Percentiles rank a stretch among this genome's conserved stretches.
These are phyloP conservation scores for Lipomyces japonicus DNA, from an alignment of 805 yeast genomes.

Conservation along the genomic window DNA sequence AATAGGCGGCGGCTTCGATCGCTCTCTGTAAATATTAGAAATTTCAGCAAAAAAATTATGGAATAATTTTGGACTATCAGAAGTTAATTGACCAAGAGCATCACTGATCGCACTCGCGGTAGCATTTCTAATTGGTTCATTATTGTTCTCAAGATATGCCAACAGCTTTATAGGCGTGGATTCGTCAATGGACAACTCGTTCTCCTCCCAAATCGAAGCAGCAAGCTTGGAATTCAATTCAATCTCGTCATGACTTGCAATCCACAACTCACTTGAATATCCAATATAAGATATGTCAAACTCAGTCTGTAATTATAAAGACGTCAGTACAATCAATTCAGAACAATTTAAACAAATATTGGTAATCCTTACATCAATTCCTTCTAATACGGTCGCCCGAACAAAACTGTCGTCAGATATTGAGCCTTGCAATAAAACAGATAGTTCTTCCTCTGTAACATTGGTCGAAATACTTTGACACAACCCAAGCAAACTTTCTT, in stretches of 20 bases:
- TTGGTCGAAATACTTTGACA: slow-evolving; percentile 72
- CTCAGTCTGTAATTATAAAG: slow-evolving; percentile 54
- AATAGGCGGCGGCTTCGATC: slow-evolving; percentile 72
- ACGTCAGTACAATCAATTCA: not conserved
- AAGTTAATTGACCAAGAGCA: slow-evolving; percentile 44
- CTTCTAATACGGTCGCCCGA: slow-evolving; percentile 74
- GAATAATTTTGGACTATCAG: slow-evolving; percentile 32
- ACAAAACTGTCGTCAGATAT: slow-evolving; percentile 66
- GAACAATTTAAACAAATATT: not conserved
- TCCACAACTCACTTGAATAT: slow-evolving; percentile 69
- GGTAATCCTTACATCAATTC: slow-evolving; percentile 20
- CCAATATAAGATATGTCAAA: slow-evolving; percentile 46
- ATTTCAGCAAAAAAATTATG: slow-evolving; percentile 44
- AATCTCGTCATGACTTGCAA: slow-evolving; percentile 72
- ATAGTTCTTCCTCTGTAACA: slow-evolving; percentile 54
- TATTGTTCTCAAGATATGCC: slow-evolving; percentile 49
- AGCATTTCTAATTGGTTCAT: slow-evolving; percentile 68
- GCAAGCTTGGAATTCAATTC: slow-evolving; percentile 62
- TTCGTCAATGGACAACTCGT: slow-evolving; percentile 48
- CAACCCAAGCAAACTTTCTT: slow-evolving; percentile 74
- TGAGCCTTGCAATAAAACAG: slow-evolving; percentile 52
- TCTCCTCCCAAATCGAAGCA: slow-evolving; percentile 80
- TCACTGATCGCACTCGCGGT: slow-evolving; percentile 66
- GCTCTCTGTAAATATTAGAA: slow-evolving; percentile 53
- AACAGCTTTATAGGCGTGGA: slow-evolving; percentile 45